Evolutionary conservation across 176 grass and related monocot species (phyloP).

Genomic region (Carex myosuroides): DNA sequence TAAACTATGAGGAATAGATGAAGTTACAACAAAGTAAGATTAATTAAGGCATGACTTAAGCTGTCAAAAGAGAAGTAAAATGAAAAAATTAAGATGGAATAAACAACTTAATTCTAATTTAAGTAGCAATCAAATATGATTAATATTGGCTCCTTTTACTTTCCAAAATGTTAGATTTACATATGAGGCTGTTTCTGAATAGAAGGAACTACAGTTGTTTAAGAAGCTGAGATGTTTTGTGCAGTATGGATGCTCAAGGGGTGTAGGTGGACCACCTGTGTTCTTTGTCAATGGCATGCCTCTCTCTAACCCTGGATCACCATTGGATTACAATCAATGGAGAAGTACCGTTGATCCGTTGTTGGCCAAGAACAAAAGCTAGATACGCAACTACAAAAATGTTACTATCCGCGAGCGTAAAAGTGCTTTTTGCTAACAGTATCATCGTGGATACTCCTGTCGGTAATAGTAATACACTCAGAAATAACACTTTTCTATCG

Average conservation of each 20-base stretch:
- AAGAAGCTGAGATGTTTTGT: neutral
- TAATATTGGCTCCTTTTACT: neutral
- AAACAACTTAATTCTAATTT: too few species aligned
- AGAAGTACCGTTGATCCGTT: constrained; percentile 55
- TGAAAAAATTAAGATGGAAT: too few species aligned
- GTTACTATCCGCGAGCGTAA: too few species aligned
- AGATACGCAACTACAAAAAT: neutral
- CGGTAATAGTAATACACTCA: too few species aligned
- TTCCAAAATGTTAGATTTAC: neutral
- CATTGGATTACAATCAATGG: constrained; percentile 51
- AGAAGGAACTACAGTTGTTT: neutral
- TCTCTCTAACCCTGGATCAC: constrained; percentile 21
- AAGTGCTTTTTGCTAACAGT: too few species aligned
- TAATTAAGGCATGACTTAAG: too few species aligned
- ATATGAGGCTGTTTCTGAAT: neutral
- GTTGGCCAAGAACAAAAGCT: constrained; percentile 27
- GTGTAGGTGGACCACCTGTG: constrained; percentile 62
- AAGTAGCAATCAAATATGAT: too few species aligned
- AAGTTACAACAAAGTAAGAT: too few species aligned
- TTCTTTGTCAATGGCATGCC: constrained; percentile 97
- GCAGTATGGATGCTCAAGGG: constrained; percentile 79
- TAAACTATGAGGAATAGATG: too few species aligned
- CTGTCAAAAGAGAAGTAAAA: too few species aligned
- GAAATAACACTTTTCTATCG: too few species aligned
- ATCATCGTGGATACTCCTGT: too few species aligned